These are phyloP conservation scores for Sonneratia alba DNA, from an alignment of 345 rosid species.

Conservation along the genomic window DNA sequence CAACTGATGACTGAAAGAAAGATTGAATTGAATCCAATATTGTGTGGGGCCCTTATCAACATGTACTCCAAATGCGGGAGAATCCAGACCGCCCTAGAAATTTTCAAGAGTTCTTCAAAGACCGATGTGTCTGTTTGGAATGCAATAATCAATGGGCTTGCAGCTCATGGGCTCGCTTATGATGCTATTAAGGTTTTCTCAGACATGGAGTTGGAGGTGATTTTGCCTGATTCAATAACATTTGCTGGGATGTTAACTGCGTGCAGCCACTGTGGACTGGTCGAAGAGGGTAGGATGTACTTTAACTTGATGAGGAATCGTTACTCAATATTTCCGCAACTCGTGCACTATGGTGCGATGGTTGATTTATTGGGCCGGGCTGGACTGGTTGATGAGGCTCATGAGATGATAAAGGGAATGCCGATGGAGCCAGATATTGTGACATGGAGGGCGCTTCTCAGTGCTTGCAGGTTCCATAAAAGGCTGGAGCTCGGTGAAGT, in stretches of 20 bases:
- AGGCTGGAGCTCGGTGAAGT: conserved; percentile 47
- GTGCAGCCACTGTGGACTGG: conserved; percentile 63
- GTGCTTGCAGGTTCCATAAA: conserved; percentile 52
- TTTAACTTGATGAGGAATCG: conserved; percentile 43
- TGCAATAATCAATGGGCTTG: conserved; percentile 69
- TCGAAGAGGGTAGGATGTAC: conserved; percentile 43
- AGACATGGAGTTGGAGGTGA: conserved; percentile 41
- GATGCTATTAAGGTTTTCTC: conserved; percentile 45
- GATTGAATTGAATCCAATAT: conserved; percentile 41
- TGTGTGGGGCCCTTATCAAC: conserved; percentile 60
- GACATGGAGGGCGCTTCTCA: conserved; percentile 82
- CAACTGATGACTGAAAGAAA: conserved; percentile 31
- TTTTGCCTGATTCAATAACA: conserved; percentile 60
- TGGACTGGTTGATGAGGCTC: conserved; percentile 61
- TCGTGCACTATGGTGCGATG: conserved; percentile 77
- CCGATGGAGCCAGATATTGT: conserved; percentile 63
- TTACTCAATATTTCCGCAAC: conserved; percentile 41
- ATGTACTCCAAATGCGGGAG: conserved; percentile 67
- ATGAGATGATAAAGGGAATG: conserved; percentile 48
- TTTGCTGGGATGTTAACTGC: conserved; percentile 60
- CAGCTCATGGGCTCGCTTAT: conserved; percentile 55
- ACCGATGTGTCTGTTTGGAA: conserved; percentile 66
- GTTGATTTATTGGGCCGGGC: conserved; percentile 71
- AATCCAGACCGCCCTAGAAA: conserved; percentile 46
- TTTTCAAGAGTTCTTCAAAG: conserved; percentile 32